phyloP scores from a whole-genome alignment of 129 eudicot genomes.

The Chrysanthemum makinoi region DNA sequence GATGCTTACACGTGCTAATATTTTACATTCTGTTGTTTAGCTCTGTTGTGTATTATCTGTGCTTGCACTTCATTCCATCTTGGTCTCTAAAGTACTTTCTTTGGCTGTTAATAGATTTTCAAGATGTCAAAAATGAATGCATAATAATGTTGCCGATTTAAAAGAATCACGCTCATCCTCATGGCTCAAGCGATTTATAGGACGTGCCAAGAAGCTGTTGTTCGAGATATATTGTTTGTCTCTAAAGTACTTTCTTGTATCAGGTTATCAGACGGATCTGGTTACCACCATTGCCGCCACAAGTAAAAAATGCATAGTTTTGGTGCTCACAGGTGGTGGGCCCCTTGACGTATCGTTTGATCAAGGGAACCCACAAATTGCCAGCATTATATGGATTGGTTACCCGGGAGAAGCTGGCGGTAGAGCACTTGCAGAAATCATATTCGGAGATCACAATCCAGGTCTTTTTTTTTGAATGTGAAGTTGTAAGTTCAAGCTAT shows the following conservation, averaged over 20 bases:
- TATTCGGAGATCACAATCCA: conserved; percentile 80
- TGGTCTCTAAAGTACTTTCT: conserved; percentile 21
- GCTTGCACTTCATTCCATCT: not conserved
- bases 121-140: conserved; percentile 92
- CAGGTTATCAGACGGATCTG: conserved; percentile 68
- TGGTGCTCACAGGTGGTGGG: conserved; percentile 30
- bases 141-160: conserved; percentile 55
- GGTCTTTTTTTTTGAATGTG: conserved; percentile 35
- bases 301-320: conserved; percentile 51
- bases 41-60: not conserved
- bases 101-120: conserved; percentile 79
- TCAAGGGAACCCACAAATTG: conserved; percentile 46
- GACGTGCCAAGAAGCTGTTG: conserved; percentile 86
- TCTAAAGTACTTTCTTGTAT: conserved; percentile 40
- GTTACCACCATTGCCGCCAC: conserved; percentile 48
- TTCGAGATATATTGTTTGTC: conserved; percentile 73
- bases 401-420: conserved; percentile 94
- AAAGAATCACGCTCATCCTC: conserved; percentile 67
- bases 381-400: conserved; percentile 79
- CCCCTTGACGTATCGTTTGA: conserved; percentile 80
- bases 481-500: too few species aligned
- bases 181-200: conserved; percentile 89
- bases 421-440: conserved; percentile 60
- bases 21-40: too few species aligned
- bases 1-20: not conserved